Evolutionary conservation across 257 asterid species (phyloP).

Genomic region (Solanum bulbocastanum): DNA sequence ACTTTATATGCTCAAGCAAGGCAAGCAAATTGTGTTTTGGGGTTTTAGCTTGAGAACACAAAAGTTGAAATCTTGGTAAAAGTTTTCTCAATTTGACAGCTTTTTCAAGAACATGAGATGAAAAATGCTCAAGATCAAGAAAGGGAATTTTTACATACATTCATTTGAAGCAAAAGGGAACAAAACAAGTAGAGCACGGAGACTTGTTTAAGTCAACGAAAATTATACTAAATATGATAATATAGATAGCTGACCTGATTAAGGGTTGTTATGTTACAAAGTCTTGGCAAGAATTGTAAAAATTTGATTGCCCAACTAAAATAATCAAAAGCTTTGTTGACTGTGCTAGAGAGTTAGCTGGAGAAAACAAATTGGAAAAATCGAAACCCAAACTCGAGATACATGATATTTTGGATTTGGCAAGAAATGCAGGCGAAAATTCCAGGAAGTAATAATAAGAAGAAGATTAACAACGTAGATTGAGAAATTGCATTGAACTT

Average conservation of each 20-base stretch:
- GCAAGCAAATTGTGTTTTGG: background rate
- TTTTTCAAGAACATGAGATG: background rate
- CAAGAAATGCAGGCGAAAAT: background rate
- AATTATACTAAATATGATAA: background rate
- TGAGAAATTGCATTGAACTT: background rate
- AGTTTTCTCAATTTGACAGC: background rate
- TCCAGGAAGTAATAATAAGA: background rate
- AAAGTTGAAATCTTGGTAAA: background rate
- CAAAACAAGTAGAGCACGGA: background rate
- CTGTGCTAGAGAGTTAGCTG: background rate
- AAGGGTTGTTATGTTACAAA: background rate
- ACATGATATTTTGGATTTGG: background rate
- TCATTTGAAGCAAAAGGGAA: background rate
- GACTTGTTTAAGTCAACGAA: background rate
- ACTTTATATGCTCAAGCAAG: background rate
- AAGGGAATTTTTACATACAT: background rate
- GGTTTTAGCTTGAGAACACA: background rate
- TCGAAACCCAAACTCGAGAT: background rate
- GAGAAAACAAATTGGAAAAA: background rate
- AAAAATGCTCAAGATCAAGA: background rate
- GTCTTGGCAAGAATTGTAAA: background rate
- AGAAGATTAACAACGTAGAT: background rate
- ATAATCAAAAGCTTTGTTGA: background rate
- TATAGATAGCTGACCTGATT: background rate
- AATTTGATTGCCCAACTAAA: background rate